Conservation (phyloP, 2,329 filamentous ascomycete genomes). For the Neodidymelliopsis sp. region DNA sequence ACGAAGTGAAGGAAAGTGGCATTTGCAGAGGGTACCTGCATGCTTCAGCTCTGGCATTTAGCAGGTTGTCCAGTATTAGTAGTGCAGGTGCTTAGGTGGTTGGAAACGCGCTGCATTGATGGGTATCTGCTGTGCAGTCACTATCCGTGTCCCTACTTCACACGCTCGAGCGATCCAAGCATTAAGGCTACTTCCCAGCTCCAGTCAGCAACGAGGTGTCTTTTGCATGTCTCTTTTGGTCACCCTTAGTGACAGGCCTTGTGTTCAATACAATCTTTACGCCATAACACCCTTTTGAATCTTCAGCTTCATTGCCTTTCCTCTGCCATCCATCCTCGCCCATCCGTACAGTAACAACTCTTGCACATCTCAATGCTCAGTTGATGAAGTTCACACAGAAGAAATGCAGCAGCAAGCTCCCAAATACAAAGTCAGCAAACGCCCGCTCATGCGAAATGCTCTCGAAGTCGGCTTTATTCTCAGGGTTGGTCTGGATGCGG, state of each 20-base stretch:
- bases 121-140: conserved; percentile 3
- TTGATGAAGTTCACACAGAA: conserved; percentile 99
- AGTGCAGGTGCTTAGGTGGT: too few relatives aligned
- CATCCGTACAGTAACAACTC: not conserved
- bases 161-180: not conserved
- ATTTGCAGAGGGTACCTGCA: not conserved
- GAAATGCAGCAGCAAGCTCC: conserved; percentile 94
- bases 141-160: not conserved
- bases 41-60: too few relatives aligned
- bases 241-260: not conserved
- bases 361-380: conserved; percentile 57
- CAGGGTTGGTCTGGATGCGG: conserved; percentile 88
- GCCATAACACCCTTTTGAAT: conserved; percentile 9
- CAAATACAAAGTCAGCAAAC: conserved; percentile 95
- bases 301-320: not conserved
- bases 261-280: conserved; percentile 10
- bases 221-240: not conserved
- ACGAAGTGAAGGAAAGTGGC: conserved; percentile 4
- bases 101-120: conserved; percentile 5
- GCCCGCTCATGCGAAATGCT: conserved; percentile 83
- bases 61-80: too few relatives aligned
- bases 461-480: conserved; percentile 80
- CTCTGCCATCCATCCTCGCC: not conserved
- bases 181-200: not conserved
- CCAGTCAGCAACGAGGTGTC: not conserved